Evolutionary conservation across 2,329 filamentous ascomycete species (phyloP).

Genomic region (Elsinoe ampelina): DNA sequence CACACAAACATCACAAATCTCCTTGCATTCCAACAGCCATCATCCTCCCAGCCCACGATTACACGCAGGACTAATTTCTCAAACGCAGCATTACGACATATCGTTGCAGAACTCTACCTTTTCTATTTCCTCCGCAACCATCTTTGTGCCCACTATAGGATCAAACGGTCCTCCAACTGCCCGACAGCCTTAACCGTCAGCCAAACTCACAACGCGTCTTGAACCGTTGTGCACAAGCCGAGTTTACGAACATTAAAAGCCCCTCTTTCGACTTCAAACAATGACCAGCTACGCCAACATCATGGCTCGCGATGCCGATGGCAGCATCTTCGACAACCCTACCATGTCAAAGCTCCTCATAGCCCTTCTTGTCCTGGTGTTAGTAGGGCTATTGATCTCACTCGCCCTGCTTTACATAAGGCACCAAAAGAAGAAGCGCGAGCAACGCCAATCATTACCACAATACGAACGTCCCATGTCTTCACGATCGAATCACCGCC

Average conservation of each 20-base stretch:
- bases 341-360: slow-evolving; percentile 70
- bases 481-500: slow-evolving; percentile 44
- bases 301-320: slow-evolving; percentile 41
- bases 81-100: slow-evolving; percentile 10
- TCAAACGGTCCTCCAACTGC: slow-evolving; percentile 1
- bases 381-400: slow-evolving; percentile 60
- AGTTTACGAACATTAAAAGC: background rate
- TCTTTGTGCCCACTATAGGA: background rate
- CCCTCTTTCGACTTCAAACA: slow-evolving; percentile 1
- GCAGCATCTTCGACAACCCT: slow-evolving; percentile 43
- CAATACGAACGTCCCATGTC: slow-evolving; percentile 46
- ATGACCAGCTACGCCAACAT: slow-evolving; percentile 28
- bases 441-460: slow-evolving; percentile 51
- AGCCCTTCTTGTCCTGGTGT: slow-evolving; percentile 65
- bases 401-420: slow-evolving; percentile 64
- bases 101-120: slow-evolving; percentile 5
- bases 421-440: slow-evolving; percentile 46
- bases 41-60: slow-evolving; percentile 15
- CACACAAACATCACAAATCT: slow-evolving; percentile 14
- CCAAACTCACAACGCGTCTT: slow-evolving; percentile 8
- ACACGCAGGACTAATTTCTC: background rate
- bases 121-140: slow-evolving; percentile 6
- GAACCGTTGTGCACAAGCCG: background rate
- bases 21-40: slow-evolving; percentile 1
- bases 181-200: slow-evolving; percentile 6